Percentiles rank a stretch among this genome's conserved stretches.
phyloP scores from a whole-genome alignment of 306 rosid genomes.

The Inga leiocalycina region DNA sequence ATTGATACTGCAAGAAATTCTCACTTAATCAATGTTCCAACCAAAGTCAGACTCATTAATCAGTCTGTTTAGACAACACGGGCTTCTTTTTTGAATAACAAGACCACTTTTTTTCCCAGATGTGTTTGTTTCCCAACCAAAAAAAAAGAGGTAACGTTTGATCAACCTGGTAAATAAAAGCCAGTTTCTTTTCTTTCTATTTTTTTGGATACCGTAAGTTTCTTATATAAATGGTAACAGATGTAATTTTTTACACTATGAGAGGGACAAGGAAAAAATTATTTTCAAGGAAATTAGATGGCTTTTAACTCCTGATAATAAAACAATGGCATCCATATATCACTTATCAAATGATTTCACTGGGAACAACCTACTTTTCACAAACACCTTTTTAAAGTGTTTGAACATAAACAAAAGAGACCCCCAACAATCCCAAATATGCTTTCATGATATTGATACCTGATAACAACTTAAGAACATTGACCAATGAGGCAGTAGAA shows the following conservation, averaged over 20 bases:
- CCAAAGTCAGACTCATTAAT: neutral
- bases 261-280: neutral
- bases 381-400: neutral
- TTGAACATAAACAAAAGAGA: neutral
- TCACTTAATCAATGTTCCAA: neutral
- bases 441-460: neutral
- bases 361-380: neutral
- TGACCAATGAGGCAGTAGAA: neutral
- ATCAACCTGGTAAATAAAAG: neutral
- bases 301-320: neutral
- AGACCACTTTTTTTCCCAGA: neutral
- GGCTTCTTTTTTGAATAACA: neutral
- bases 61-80: neutral
- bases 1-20: neutral
- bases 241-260: neutral
- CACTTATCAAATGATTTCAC: neutral
- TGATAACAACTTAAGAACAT: neutral
- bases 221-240: too few species aligned
- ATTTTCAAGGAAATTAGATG: neutral
- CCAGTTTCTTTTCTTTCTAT: too few species aligned
- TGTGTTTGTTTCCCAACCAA: neutral
- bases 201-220: too few species aligned
- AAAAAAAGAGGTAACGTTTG: neutral
- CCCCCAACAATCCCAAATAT: neutral
- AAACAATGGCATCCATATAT: neutral